Base-by-base conservation (phyloP, 2,329 filamentous ascomycete species). In the Epichloe gansuensis region DNA sequence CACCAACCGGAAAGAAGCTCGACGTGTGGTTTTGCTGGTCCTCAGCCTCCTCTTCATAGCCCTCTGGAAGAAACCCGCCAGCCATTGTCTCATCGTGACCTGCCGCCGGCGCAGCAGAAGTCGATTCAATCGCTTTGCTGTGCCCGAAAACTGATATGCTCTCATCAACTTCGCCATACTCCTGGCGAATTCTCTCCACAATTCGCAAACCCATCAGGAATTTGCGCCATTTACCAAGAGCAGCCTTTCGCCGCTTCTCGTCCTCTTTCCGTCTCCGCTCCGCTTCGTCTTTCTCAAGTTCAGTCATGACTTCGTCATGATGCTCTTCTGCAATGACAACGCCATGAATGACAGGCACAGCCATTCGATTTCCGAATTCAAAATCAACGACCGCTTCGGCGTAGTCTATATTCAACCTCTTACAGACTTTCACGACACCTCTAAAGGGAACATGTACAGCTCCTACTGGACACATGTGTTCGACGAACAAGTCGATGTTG, bases 341-440 rank as follows among this genome's bases (percentile, higher is more conserved):
- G 0, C 91, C 93, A 51, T 88, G 85, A 31, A 97, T 86, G 0
- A 96, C 82, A 0, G 93, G 93, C 1, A 97, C 89, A 5, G 93
- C 93, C 77, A 93, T 91, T 55, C 93, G 86, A 60, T 93, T 85
- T 0, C 91, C 91, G 65, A 97, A 98, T 64, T 98, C 93, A 65
- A 98, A 98, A 1, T 89, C 93, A 0, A 91, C 91, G 2, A 95
- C 93, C 1, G 93, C 93, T 68, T 97, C 93, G 0, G 93, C 93
- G 60, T 84, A 94, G 63, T 96, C 90, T 39, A 97, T 85, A 4
- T 82, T 81, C 0, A 98, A 74, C 56, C 86, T 83, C 64, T 88
- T 89, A 67, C 91, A 96, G 1, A 96, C 80, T 47, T 84, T 83
- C 35, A 85, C 82, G 0, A 84, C 85, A 0, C 88, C 88, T 46